Evolutionary conservation across 73 alveolate species (phyloP), one percentile per base, ranked within the genome.

Genomic region (Paramecium caudatum): DNA sequence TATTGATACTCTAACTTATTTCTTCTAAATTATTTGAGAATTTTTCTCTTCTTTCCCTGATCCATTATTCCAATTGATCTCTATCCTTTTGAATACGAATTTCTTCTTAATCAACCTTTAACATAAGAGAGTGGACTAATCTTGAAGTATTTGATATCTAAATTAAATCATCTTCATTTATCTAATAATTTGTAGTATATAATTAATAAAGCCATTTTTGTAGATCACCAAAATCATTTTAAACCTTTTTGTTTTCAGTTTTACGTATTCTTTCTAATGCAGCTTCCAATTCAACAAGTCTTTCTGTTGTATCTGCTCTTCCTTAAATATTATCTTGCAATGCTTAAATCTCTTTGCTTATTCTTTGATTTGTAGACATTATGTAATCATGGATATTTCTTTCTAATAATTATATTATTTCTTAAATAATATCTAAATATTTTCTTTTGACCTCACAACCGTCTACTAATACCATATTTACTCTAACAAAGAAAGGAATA

Each of bases 391-490:
- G 94, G 8, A 93, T 95, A 12, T 91, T 90, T 34, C 91, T 92
- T 34, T 61, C 90, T 1, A 95, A 92, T 43, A 90, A 90, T 23
- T 90, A 65, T 13, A 95, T 90, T 3, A 96, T 87, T 12, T 95
- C 97, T n/a, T 91, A 95, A 36, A 97, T 95, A 10, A 92, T 95
- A 7, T 37, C 61, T 61, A 95, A 90, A 13, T 93, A 94, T 16
- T 63, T 61, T 46, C 90, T 93, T 82, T 96, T 96, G 9, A 96
- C 94, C 55, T 95, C 98, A 15, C 91, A 68, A 32, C 99, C 96
- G 39, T 96, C 97, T 36, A 96, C 94, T 50, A 94, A 85, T 90
- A 95, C 91, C 99, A 96, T 96, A 85, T 95, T 95, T 90, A 94
- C 90, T 30, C 99, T 47, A 45, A 96, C 96, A 49, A 91, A 94